Conservation (phyloP, 164 flowering plant species). For the Warburgia ugandensis region DNA sequence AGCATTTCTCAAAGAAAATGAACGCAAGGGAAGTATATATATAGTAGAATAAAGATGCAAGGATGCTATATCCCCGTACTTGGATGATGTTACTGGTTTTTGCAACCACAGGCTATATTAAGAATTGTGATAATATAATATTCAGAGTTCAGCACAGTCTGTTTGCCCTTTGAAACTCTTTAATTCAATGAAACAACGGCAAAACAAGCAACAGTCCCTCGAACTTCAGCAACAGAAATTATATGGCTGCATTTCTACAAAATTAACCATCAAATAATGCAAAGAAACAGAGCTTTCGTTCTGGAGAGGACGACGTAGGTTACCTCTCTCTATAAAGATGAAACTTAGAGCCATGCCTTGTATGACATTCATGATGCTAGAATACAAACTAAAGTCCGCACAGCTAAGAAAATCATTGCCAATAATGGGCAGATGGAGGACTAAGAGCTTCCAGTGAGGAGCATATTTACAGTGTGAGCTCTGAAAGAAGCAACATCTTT, state of each 20-base stretch:
- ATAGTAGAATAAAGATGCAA: too few relatives aligned
- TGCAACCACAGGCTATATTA: too few relatives aligned
- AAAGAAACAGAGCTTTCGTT: constrained; percentile 7
- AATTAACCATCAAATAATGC: constrained; percentile 4
- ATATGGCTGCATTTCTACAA: constrained; percentile 1
- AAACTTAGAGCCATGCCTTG: constrained; percentile 20
- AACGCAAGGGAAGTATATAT: background rate
- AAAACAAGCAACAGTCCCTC: background rate
- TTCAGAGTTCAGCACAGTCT: too few relatives aligned
- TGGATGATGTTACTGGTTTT: too few relatives aligned
- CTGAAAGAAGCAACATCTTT: constrained; percentile 10
- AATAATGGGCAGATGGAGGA: constrained; percentile 9
- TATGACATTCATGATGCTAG: constrained; percentile 4
- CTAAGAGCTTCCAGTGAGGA: constrained; percentile 16
- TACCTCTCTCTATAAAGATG: constrained; percentile 7
- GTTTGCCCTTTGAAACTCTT: background rate
- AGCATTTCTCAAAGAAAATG: background rate
- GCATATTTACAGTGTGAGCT: constrained; percentile 27
- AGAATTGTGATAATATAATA: too few relatives aligned
- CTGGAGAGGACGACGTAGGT: background rate
- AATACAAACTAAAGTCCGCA: constrained; percentile 18
- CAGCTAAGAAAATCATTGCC: constrained; percentile 6
- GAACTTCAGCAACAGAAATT: background rate
- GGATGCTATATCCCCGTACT: too few relatives aligned
- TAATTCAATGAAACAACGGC: background rate